Base-by-base conservation (phyloP, 2,329 filamentous ascomycete genomes). In the Colletotrichum cuscutae region DNA sequence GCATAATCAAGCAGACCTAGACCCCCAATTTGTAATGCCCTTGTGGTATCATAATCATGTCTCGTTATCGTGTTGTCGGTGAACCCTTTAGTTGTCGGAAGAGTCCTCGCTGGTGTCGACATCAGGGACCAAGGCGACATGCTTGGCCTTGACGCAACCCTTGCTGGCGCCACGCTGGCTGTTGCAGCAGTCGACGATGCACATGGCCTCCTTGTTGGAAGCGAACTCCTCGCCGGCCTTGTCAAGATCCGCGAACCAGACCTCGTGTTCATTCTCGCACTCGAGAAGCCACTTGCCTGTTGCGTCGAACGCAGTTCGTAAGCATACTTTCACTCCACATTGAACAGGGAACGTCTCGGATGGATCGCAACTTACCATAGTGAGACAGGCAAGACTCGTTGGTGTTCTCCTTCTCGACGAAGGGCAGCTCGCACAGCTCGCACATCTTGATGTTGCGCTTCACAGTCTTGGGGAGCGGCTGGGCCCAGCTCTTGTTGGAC, bases 261-360 rank as follows among this genome's bases (percentile, higher is more conserved):
- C 32, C n/a, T 24, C 11, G 22, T 54, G 32, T 2, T 37, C 42
- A 13, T 49, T 37, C 35, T 72, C 66, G 30, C 68, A 58, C 28
- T 72, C 71, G 19, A 72, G 49, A 30, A 72, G 57, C 71, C 66
- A 72, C 15, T 65, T 32, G 1, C 71, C 71, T 65, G 24, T 57
- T 5, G 19, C 26, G 8, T 54, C 3, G n/a, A n/a, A n/a, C 15
- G 53, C 8, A 26, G 13, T n/a, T 12, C 24, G 53, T 68, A 19
- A 71, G 53, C 58, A 28, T 19, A 11, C 15, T 32, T 58, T 30
- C 26, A 22, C 13, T 37, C 19, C 30, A 12, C 22, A 32, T 5
- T 30, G 19, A 19, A 7, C 22, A 32, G 7, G 13, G 11, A n/a
- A 24, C 15, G 9, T 22, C 7, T 15, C 7, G 9, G 4, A 15